Conservation (phyloP, 2,329 filamentous ascomycete species). For the Lachnellula suecica region DNA sequence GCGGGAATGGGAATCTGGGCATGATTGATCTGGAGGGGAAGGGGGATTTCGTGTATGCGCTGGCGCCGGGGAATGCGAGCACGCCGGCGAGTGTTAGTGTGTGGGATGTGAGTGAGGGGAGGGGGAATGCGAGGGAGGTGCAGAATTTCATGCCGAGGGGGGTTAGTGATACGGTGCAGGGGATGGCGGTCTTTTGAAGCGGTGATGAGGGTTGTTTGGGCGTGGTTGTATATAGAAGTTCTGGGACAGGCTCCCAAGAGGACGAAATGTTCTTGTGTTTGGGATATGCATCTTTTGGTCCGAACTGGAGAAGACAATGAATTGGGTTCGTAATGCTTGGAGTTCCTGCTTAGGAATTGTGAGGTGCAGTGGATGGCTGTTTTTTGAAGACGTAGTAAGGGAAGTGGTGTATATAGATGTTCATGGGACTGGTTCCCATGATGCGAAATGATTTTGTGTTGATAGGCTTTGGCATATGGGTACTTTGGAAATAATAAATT, state of each 20-base stretch:
- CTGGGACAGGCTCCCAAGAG: no score
- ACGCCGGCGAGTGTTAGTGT: constrained; percentile 36
- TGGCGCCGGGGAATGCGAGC: constrained; percentile 34
- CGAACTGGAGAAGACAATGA: no score
- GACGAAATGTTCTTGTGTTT: no score
- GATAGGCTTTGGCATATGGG: no score
- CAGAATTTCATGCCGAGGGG: constrained; percentile 36
- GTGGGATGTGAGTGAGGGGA: constrained; percentile 37
- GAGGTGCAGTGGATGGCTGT: no score
- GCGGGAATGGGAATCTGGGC: constrained; percentile 47
- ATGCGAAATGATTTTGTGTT: background rate
- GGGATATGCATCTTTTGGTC: no score
- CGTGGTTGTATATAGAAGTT: background rate
- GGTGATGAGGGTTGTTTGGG: background rate
- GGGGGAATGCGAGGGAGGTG: constrained; percentile 32
- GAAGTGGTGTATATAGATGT: background rate
- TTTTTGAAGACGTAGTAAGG: no score
- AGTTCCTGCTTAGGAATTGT: no score
- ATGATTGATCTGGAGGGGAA: constrained; percentile 53
- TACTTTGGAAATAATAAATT: no score
- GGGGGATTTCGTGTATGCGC: constrained; percentile 56
- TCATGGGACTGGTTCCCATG: background rate
- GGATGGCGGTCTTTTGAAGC: constrained; percentile 31
- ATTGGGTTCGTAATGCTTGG: no score
- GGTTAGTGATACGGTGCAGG: constrained; percentile 33